phyloP scores from a whole-genome alignment of 495 filamentous ascomycete species.

The Glarea lozoyensis region DNA sequence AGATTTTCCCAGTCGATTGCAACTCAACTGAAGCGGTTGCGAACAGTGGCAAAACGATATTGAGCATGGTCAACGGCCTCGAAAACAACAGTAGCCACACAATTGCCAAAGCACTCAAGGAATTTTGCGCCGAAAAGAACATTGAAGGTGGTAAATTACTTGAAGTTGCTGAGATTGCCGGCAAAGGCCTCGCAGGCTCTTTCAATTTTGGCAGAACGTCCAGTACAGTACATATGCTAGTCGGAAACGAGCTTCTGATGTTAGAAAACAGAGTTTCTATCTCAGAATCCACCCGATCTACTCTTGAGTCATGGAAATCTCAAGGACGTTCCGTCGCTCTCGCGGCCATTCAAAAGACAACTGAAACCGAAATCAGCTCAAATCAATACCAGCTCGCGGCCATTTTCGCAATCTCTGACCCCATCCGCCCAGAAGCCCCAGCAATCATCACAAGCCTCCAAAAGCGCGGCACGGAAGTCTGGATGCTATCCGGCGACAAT shows the following conservation, averaged over 20 bases:
- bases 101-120: slow-evolving; percentile 71
- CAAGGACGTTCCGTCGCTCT: slow-evolving; percentile 69
- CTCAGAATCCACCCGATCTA: slow-evolving; percentile 16
- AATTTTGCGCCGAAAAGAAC: slow-evolving; percentile 47
- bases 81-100: slow-evolving; percentile 86
- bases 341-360: slow-evolving; percentile 39
- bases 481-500: slow-evolving; percentile 91
- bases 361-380: slow-evolving; percentile 4
- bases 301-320: slow-evolving; percentile 58
- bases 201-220: slow-evolving; percentile 36
- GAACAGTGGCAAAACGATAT: slow-evolving; percentile 11
- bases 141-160: slow-evolving; percentile 28
- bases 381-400: slow-evolving; percentile 34
- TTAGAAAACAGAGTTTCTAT: slow-evolving; percentile 29
- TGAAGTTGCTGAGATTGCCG: slow-evolving; percentile 65
- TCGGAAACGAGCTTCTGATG: slow-evolving; percentile 80
- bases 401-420: slow-evolving; percentile 56
- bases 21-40: slow-evolving; percentile 13
- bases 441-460: slow-evolving; percentile 59
- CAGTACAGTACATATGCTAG: slow-evolving; percentile 52
- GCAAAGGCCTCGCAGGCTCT: slow-evolving; percentile 68
- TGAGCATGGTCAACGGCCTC: slow-evolving; percentile 50
- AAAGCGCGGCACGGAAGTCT: slow-evolving; percentile 58
- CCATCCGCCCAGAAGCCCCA: slow-evolving; percentile 67
- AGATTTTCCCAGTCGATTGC: slow-evolving; percentile 37